Evolutionary conservation across 148 eudicot genomes (phyloP), one percentile per base, ranked within the genome.

Genomic region (Rhododendron kiyosumense): DNA sequence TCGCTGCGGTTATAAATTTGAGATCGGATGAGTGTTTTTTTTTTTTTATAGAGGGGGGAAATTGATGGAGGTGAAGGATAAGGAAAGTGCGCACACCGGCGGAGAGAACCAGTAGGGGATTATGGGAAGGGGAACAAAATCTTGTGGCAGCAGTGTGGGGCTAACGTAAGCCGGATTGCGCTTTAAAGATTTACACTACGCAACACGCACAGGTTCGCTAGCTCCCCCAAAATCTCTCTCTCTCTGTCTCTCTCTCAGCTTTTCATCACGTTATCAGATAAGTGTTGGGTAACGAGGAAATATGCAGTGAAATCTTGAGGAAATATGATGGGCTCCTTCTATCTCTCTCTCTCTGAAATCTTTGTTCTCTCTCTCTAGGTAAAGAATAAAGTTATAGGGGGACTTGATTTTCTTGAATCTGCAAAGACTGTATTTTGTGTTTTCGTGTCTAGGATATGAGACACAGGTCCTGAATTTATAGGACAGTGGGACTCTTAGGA

Each of bases 401-500:
- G 22, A 8, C 9, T 36, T 36, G 17, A 0, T 3, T 41, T 48
- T 73, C n/a, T 69, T 20, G 12, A 30, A 34, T 18, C 41, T 24
- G 65, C 30, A 28, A 12, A 41, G 43, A 17, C 59, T 18, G 57
- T 15, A 13, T 32, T 52, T 28, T 20, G 22, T 77, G 9, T 34
- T n/a, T 78, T 43, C 8, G 48, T 90, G 91, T 89, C 89, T 32
- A 89, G 90, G 85, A 88, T 88, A 87, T 78, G 85, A 85, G 92
- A 79, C 89, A 85, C 90, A 93, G 82, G 87, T 89, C 85, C n/a
- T 81, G 89, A 30, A 90, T 90, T 85, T 91, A 94, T 91, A 92
- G 88, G 92, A 78, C 87, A 81, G 26, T 14, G 22, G 38, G 69
- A 15, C 61, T 54, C 17, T 3, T 51, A 51, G 52, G 13, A 11